These are phyloP conservation scores for Asterionellopsis glacialis DNA, from an alignment of 108 stramenopile genomes.

Conservation along the genomic window DNA sequence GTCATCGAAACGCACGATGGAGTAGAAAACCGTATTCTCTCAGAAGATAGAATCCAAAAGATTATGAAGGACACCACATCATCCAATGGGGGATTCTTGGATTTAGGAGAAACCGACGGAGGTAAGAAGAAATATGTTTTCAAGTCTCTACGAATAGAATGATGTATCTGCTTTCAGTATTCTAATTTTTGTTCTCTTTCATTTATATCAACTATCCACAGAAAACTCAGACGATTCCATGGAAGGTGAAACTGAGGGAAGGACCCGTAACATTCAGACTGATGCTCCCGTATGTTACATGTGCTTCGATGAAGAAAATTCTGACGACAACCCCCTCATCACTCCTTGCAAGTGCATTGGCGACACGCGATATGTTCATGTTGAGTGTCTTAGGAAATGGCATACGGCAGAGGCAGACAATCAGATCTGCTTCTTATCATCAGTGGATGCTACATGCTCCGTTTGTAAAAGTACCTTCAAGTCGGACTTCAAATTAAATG, in stretches of 20 bases:
- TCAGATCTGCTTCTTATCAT: slow-evolving; percentile 92
- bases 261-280: slow-evolving; percentile 16
- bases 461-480: slow-evolving; percentile 97
- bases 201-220: slow-evolving; percentile 6
- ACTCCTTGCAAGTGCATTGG: slow-evolving; percentile 87
- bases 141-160: not conserved
- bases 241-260: slow-evolving; percentile 23
- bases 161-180: slow-evolving; percentile 2
- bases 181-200: not conserved
- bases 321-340: slow-evolving; percentile 75
- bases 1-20: slow-evolving; percentile 94
- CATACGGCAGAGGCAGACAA: slow-evolving; percentile 89
- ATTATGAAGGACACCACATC: slow-evolving; percentile 90
- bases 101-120: slow-evolving; percentile 81
- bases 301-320: slow-evolving; percentile 95
- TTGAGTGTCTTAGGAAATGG: slow-evolving; percentile 87
- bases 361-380: slow-evolving; percentile 85
- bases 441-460: slow-evolving; percentile 93
- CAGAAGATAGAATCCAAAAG: slow-evolving; percentile 85
- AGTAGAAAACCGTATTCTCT: slow-evolving; percentile 67
- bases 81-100: slow-evolving; percentile 65
- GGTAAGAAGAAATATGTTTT: slow-evolving; percentile 42
- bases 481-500: slow-evolving; percentile 88
- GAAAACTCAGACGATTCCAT: slow-evolving; percentile 84
- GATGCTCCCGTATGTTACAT: slow-evolving; percentile 93